Evolutionary conservation across 2,329 filamentous ascomycete genomes (phyloP), one percentile per base, ranked within the genome.

Genomic region (Stachybotrys chlorohalonatus): DNA sequence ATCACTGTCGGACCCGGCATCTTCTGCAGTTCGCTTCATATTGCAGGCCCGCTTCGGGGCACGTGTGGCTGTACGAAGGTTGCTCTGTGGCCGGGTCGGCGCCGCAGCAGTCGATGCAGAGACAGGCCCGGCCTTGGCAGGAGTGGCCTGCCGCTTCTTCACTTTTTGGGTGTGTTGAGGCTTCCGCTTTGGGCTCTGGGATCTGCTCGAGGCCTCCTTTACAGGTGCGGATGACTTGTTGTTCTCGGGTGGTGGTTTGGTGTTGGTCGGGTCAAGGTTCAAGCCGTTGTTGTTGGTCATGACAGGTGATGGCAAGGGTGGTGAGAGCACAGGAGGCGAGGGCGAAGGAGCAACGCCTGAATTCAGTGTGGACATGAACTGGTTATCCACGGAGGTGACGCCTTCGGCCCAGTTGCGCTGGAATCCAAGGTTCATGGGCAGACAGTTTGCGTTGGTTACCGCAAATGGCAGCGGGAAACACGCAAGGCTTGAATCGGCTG

Each of bases 1-100:
- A 42, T 65, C 62, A 45, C 64, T 62, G 1, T 53, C 53, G 39
- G 64, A 59, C 54, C 65, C 64, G 32, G 58, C 54, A 11, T 62
- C 59, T 48, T 57, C 57, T 53, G 46, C 17, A 8, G 9, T 47
- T 9, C 46, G 46, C 46, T 16, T 47, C 11, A 47, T 8, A n/a
- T 8, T n/a, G 17, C 46, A n/a, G 46, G 46, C 15, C 17, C 46
- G 46, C 46, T 47, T n/a, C 8, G 46, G 46, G 9, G 46, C 17
- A 2, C 46, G 46, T 1, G 17, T 47, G 46, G 46, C 46, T 11
- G 46, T 47, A 2, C 46, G 46, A 8, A 47, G 46, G 17, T 42
- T 42, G 36, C 36, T 42, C 36, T 42, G 36, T 13, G 36, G 36
- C 13, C 36, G 36, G 36, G 36, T 9, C 36, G 13, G 36, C 36